A percentile compares a stretch with the other conserved stretches of the same genome.
phyloP scores from a whole-genome alignment of 2,329 filamentous ascomycete genomes.

The Diplodia corticola region DNA sequence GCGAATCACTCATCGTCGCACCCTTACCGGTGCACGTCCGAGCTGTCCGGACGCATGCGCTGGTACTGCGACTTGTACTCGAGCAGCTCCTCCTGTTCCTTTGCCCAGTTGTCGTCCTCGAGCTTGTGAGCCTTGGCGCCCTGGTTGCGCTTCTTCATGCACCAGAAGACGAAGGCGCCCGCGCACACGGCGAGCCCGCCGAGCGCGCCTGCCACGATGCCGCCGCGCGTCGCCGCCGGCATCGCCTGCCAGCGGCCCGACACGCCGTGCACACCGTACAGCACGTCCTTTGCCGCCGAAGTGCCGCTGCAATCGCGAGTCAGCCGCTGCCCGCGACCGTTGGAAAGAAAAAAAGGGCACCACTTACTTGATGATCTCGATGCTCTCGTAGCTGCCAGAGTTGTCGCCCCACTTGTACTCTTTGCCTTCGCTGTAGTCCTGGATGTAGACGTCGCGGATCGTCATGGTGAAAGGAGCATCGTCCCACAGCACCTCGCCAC shows the following conservation, averaged over 20 bases:
- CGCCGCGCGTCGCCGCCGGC: slow-evolving; percentile 37
- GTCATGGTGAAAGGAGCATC: slow-evolving; percentile 72
- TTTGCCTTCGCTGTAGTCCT: slow-evolving; percentile 58
- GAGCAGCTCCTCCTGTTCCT: slow-evolving; percentile 31
- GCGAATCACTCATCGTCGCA: neutral
- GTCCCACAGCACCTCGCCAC: slow-evolving; percentile 66
- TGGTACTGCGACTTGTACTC: slow-evolving; percentile 24
- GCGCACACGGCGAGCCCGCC: slow-evolving; percentile 32
- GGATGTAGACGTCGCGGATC: slow-evolving; percentile 61
- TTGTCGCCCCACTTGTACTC: slow-evolving; percentile 66
- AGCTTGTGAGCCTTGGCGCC: slow-evolving; percentile 38
- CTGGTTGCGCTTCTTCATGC: slow-evolving; percentile 41
- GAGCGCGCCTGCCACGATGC: slow-evolving; percentile 30
- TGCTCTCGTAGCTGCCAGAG: slow-evolving; percentile 60
- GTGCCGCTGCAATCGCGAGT: slow-evolving; percentile 31
- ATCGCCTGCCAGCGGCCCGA: slow-evolving; percentile 38
- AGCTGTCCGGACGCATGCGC: slow-evolving; percentile 11
- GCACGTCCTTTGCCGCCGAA: slow-evolving; percentile 38
- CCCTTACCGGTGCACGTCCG: slow-evolving; percentile 9
- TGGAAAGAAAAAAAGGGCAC: slow-evolving; percentile 27
- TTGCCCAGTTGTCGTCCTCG: slow-evolving; percentile 36
- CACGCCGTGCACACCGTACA: slow-evolving; percentile 39
- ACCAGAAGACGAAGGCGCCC: slow-evolving; percentile 38
- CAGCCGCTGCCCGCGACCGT: neutral
- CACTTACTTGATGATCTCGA: slow-evolving; percentile 48